Evolutionary conservation across 192 early-diverging fungal genomes (phyloP).

Genomic region (Mortierella claussenii): DNA sequence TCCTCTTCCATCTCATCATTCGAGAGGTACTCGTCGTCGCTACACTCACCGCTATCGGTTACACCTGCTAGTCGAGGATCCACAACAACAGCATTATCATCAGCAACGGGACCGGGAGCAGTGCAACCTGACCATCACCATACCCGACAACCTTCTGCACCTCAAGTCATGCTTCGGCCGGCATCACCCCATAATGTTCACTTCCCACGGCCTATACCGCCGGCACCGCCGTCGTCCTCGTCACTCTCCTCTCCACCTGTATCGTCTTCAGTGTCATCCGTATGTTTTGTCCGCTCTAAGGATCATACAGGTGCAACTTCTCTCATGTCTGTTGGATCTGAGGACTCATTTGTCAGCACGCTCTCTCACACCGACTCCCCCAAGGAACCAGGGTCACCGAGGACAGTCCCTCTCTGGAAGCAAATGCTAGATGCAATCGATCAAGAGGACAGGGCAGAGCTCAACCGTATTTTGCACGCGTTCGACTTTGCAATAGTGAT

Average conservation of each 20-base stretch:
- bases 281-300: constrained; percentile 12
- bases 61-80: constrained; percentile 1
- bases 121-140: background rate
- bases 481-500: constrained; percentile 52
- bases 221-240: constrained; percentile 1
- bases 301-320: constrained; percentile 17
- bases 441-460: constrained; percentile 34
- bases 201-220: background rate
- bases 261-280: background rate
- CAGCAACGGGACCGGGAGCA: background rate
- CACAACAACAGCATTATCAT: background rate
- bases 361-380: constrained; percentile 48
- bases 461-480: constrained; percentile 34
- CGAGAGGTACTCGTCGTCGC: background rate
- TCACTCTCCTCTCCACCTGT: background rate
- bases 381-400: constrained; percentile 41
- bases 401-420: constrained; percentile 34
- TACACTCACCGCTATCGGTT: background rate
- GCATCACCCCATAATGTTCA: constrained; percentile 7
- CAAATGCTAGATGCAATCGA: constrained; percentile 47
- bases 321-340: constrained; percentile 22
- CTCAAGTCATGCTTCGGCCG: constrained; percentile 21
- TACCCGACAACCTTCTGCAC: constrained; percentile 31
- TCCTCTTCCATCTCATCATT: constrained; percentile 1
- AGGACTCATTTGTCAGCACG: constrained; percentile 48